Evolutionary conservation across 768 basidiomycete genomes (phyloP), one percentile per base, ranked within the genome.

Genomic region (Psilocybe tampanensis): DNA sequence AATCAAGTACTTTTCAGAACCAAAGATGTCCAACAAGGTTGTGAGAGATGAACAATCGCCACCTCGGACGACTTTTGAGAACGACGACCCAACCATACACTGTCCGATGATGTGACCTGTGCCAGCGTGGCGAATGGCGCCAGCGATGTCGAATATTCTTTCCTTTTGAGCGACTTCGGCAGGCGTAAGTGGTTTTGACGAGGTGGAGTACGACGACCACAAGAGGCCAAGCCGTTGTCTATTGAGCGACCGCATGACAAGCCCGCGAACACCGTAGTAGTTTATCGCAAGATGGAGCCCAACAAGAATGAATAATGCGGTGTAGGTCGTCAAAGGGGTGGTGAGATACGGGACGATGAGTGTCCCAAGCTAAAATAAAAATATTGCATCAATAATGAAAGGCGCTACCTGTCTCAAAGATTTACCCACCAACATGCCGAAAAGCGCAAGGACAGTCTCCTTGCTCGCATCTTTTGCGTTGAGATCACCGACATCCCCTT

Each of bases 401-500:
- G 11, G 2, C 54, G 33, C 13, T 3, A 43, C 15, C 17, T 47
- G 3, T 39, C 3, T 34, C 18, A 1, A 19, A 45, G 15, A 39
- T 22, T 36, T 2, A 58, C 84, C 65, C 54, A 88, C 88, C 67
- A 89, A 64, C 81, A 88, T 85, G 18, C 88, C 88, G 1, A 85
- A 63, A 26, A 90, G 79, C 1, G 84, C 84, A 2, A 90, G 71
- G 0, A 89, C 82, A 0, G 88, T 90, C 69, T 89, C 87, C 59
- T 86, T 86, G 67, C 87, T 89, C 0, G 84, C 78, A 57, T 87
- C 87, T 64, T 90, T 90, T 1, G 87, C 88, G 55, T 84, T 88
- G 41, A 89, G 72, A 61, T 90, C 88, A 1, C 88, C 87, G 12
- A 89, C 74, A 60, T 90, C 88, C 4, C 86, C 86, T 41, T 75